Evolutionary conservation across 371 early-diverging fungal genomes (phyloP), one percentile per base, ranked within the genome.

Genomic region (Coemansia sp.): DNA sequence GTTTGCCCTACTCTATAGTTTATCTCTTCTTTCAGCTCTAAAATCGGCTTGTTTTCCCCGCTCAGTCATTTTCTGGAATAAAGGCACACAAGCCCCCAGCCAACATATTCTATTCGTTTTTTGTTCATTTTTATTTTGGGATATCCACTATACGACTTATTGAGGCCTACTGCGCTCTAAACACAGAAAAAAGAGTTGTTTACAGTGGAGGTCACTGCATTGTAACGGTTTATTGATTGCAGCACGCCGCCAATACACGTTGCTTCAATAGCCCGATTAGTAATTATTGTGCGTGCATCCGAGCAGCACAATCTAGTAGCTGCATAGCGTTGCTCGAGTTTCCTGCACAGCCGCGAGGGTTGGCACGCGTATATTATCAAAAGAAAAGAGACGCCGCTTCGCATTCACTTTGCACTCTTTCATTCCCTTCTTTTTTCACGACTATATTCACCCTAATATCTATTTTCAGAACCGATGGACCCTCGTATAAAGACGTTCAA

Each of bases 401-500:
- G 56, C 32, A 56, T 19, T 56, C 12, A 29, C 28, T 13, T 28
- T n/a, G 54, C 54, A 54, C 54, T 54, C 54, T 54, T 24, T 24
- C 56, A 17, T 29, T 8, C 17, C 32, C 54, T 51, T 19, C 19
- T 53, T 52, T 44, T 62, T 53, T 49, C 19, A 7, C 52, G n/a
- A 41, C 44, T 40, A 13, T 40, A 7, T 9, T 29, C 23, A 24
- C 54, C 39, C 54, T 24, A 36, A 7, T 63, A 12, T 28, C 32
- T 39, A 19, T 39, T 19, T 40, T 40, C 4, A 7, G 15, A 48
- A 7, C 49, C 19, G 49, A 32, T 24, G 29, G 76, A 76, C 40
- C 63, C 76, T 4, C 76, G 76, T 28, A 68, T 76, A 44, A 71
- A 61, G 19, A n/a, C 65, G 11, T 68, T 71, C 65, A 64, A 28